phyloP scores from a whole-genome alignment of 2,329 filamentous ascomycete genomes.

The Pseudocercospora eumusae region DNA sequence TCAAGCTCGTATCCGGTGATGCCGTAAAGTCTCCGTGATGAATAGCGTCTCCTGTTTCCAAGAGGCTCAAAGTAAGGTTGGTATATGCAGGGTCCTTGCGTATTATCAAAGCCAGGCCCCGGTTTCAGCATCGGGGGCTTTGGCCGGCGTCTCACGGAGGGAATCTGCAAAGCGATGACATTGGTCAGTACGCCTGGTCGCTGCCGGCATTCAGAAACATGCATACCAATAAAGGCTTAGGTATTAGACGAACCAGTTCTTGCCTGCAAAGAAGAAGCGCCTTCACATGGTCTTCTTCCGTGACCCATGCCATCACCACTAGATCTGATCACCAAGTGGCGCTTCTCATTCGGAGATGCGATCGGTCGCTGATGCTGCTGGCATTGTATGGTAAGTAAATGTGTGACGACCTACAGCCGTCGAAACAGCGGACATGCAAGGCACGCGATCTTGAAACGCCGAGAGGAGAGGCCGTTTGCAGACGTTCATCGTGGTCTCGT shows the following conservation, averaged over 20 bases:
- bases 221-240: neutral
- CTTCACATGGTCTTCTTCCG: neutral
- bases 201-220: neutral
- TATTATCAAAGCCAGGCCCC: neutral
- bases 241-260: neutral
- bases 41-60: neutral
- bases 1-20: slow-evolving; percentile 1
- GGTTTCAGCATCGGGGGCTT: neutral
- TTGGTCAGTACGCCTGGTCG: neutral
- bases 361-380: too few species aligned
- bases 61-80: neutral
- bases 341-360: neutral
- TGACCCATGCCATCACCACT: neutral
- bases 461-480: neutral
- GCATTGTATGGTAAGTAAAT: neutral
- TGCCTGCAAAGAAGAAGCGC: slow-evolving; percentile 3
- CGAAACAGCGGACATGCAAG: neutral
- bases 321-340: neutral
- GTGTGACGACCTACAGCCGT: neutral
- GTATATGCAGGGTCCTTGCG: slow-evolving; percentile 2
- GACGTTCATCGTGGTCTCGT: neutral
- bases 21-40: neutral
- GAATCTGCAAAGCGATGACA: neutral
- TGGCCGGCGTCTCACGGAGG: neutral
- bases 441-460: neutral